These are phyloP conservation scores for Solanum pinnatisectum DNA, from an alignment of 257 asterid genomes.

Conservation along the genomic window DNA sequence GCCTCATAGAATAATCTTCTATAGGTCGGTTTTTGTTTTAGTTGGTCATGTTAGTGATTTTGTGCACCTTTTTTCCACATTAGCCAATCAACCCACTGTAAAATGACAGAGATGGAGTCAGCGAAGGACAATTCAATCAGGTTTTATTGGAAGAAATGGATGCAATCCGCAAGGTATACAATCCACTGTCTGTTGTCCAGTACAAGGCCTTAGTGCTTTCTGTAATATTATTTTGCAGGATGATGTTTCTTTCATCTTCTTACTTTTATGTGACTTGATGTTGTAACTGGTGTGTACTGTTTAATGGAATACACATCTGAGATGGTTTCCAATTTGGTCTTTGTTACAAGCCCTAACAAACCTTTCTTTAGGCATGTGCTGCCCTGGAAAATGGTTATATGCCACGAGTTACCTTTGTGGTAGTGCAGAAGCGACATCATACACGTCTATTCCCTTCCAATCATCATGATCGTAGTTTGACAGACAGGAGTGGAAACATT, in stretches of 20 bases:
- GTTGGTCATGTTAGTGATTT: not conserved
- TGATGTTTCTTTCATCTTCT: not conserved
- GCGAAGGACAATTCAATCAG: slow-evolving; percentile 80
- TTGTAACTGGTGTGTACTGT: not conserved
- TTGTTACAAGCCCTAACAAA: not conserved
- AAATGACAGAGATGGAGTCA: slow-evolving; percentile 71
- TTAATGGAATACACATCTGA: not conserved
- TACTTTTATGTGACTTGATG: not conserved
- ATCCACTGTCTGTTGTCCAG: not conserved
- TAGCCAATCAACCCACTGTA: not conserved
- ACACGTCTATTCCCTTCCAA: slow-evolving; percentile 64
- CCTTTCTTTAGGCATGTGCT: slow-evolving; percentile 49
- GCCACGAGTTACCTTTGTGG: slow-evolving; percentile 66
- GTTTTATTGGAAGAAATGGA: slow-evolving; percentile 59
- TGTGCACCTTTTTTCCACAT: not conserved
- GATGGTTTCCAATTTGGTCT: not conserved
- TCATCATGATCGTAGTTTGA: slow-evolving; percentile 26
- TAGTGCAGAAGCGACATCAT: slow-evolving; percentile 93
- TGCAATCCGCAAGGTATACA: slow-evolving; percentile 53
- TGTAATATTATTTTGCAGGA: not conserved
- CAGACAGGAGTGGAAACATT: slow-evolving; percentile 86
- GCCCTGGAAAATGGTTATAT: slow-evolving; percentile 37
- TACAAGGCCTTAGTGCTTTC: not conserved
- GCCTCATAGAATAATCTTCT: slow-evolving; percentile 65
- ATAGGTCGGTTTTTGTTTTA: slow-evolving; percentile 30